Evolutionary conservation across 1,139 yeast species (phyloP), one percentile per base, ranked within the genome.

Genomic region (Dujonia santamariae): DNA sequence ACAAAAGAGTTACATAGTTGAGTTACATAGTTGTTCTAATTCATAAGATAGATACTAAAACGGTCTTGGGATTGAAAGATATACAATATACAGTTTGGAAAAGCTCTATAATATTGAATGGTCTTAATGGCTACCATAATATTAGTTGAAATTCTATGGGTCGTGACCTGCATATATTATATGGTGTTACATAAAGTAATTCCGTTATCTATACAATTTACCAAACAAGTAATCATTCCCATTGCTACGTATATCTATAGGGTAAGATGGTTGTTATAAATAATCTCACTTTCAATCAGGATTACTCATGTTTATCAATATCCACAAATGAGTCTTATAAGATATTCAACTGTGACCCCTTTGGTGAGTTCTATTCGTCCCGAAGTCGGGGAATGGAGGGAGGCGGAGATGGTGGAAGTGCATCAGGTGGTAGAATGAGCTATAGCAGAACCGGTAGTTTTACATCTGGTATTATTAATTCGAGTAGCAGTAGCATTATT

Each of bases 281-380:
- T 47, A 66, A 62, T 48, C 51, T 69, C 31, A 53, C 68, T 5
- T 67, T 69, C 51, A 69, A 68, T 44, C 74, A 68, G 45, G 75
- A 69, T 47, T 56, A 59, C 41, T 56, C 72, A 13, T 66, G 71
- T 40, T 51, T 69, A 20, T 57, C 72, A 15, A 49, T 68, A 4
- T 58, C 72, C 4, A 64, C 72, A 2, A 46, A 56, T 6, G 45
- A 47, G 21, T 51, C 52, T 34, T 64, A 64, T 45, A 59, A 56
- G 45, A 67, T 69, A 37, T 69, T 53, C 56, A 68, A 69, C 44
- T 64, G 71, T 40, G 75, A 69, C 38, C 75, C 75, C 1, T 68
- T 69, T 51, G 75, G 75, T 3, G 72, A 67, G 42, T 64, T 69
- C 41, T 64, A 64, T 37, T 46, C 62, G 6, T 55, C 63, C 6